These are phyloP conservation scores for Aphanomyces astaci DNA, from an alignment of 352 stramenopile species.

Conservation along the genomic window DNA sequence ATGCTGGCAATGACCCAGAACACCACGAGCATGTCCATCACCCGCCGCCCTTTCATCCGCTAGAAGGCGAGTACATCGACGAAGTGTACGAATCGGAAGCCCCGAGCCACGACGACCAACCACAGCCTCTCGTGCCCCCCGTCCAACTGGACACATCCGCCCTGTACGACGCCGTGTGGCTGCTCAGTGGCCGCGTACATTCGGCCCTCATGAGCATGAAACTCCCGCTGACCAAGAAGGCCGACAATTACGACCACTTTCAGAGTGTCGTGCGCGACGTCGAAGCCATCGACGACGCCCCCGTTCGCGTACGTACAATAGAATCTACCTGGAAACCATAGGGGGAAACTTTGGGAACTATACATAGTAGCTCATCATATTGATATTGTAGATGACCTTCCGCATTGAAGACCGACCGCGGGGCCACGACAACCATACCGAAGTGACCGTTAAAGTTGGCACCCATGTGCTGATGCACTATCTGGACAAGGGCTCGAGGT, in stretches of 20 bases:
- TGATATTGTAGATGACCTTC: neutral
- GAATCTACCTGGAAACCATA: too few relatives aligned
- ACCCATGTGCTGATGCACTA: neutral
- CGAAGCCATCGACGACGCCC: neutral
- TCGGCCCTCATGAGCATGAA: neutral
- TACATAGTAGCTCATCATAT: too few relatives aligned
- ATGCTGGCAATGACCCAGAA: neutral
- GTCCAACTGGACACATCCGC: neutral
- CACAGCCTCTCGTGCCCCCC: neutral
- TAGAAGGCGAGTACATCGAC: neutral
- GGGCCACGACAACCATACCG: neutral
- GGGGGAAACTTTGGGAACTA: too few relatives aligned
- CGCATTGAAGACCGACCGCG: neutral
- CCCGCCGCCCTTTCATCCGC: neutral
- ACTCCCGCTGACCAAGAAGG: neutral
- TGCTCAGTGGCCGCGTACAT: neutral
- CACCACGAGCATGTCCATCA: neutral
- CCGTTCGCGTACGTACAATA: neutral
- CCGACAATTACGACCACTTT: neutral
- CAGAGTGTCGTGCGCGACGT: neutral
- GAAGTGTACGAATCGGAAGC: neutral
- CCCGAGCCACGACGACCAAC: neutral
- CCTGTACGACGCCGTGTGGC: conserved; percentile 8
- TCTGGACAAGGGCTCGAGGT: neutral
- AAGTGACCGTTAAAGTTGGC: neutral